phyloP scores from a whole-genome alignment of 768 basidiomycete genomes.

The Paxillus ammoniavirescens region DNA sequence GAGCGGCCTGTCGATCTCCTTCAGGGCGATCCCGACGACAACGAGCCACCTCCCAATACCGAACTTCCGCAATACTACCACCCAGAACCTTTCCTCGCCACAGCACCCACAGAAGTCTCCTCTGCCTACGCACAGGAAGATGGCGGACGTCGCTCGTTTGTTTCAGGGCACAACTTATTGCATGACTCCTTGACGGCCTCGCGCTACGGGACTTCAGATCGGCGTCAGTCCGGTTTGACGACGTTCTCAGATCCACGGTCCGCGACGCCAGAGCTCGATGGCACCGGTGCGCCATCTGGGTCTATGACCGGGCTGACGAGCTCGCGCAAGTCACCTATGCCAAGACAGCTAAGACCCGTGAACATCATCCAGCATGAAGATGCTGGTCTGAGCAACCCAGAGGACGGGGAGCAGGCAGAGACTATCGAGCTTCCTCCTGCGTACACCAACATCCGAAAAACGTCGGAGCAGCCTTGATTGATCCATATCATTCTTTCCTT shows the following conservation, averaged over 20 bases:
- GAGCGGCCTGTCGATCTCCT: slow-evolving; percentile 70
- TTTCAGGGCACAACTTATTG: slow-evolving; percentile 16
- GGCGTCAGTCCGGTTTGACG: slow-evolving; percentile 27
- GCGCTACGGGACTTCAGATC: slow-evolving; percentile 26
- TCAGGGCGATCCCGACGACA: slow-evolving; percentile 53
- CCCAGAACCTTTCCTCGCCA: slow-evolving; percentile 74
- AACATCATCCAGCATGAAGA: slow-evolving; percentile 87
- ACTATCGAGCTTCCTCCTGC: slow-evolving; percentile 84
- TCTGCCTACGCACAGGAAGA: slow-evolving; percentile 35
- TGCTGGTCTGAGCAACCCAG: slow-evolving; percentile 47
- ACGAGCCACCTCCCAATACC: slow-evolving; percentile 36
- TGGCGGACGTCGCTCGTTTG: slow-evolving; percentile 15
- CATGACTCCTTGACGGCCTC: slow-evolving; percentile 17
- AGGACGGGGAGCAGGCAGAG: slow-evolving; percentile 49
- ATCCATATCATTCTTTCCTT: neutral
- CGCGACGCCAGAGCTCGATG: slow-evolving; percentile 44
- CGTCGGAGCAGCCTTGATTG: neutral
- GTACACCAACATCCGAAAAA: slow-evolving; percentile 59
- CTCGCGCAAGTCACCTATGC: slow-evolving; percentile 37
- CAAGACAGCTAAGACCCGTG: slow-evolving; percentile 61
- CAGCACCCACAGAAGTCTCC: slow-evolving; percentile 53
- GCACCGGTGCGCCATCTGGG: slow-evolving; percentile 13
- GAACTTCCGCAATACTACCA: slow-evolving; percentile 70
- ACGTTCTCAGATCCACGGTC: slow-evolving; percentile 39
- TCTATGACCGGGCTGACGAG: slow-evolving; percentile 21